Percentiles rank a stretch among this genome's conserved stretches.
Conservation (phyloP, 179 eudicot genomes). For the Beta lomatogona region DNA sequence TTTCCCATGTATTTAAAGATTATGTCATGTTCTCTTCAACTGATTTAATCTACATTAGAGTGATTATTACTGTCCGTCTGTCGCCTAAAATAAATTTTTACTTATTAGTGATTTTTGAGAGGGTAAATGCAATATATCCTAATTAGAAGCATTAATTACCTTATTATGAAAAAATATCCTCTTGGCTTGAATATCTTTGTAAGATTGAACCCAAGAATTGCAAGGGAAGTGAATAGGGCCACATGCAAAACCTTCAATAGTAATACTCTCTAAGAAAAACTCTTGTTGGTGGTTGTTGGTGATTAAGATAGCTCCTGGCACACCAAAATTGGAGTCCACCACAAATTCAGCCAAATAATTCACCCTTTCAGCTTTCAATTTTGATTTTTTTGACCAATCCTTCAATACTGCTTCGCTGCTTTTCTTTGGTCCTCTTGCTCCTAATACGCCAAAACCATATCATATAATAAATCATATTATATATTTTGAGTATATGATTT, state of each 20-base stretch:
- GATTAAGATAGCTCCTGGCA: constrained; percentile 77
- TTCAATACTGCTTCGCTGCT: constrained; percentile 66
- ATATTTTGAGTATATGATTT: background rate
- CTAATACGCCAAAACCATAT: constrained; percentile 34
- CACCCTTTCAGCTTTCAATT: constrained; percentile 73
- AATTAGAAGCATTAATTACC: constrained; percentile 37
- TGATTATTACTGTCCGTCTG: too few relatives aligned
- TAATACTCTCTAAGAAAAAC: constrained; percentile 75
- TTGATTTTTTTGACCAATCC: constrained; percentile 93
- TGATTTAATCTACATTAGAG: too few relatives aligned
- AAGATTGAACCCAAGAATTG: constrained; percentile 90
- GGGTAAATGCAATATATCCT: background rate
- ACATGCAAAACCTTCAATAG: constrained; percentile 79
- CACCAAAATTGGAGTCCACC: constrained; percentile 79
- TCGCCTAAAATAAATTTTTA: too few relatives aligned
- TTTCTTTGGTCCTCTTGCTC: constrained; percentile 66
- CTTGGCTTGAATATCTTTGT: constrained; percentile 59
- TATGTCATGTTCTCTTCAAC: too few relatives aligned
- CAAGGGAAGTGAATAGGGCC: constrained; percentile 95
- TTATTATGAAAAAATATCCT: constrained; percentile 83
- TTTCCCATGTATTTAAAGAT: too few relatives aligned
- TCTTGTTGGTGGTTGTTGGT: constrained; percentile 84
- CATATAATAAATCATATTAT: background rate
- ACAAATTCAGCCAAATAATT: constrained; percentile 76
- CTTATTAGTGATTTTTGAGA: too few relatives aligned